phyloP scores from a whole-genome alignment of 805 yeast species.

The Henningerozyma blattae region DNA sequence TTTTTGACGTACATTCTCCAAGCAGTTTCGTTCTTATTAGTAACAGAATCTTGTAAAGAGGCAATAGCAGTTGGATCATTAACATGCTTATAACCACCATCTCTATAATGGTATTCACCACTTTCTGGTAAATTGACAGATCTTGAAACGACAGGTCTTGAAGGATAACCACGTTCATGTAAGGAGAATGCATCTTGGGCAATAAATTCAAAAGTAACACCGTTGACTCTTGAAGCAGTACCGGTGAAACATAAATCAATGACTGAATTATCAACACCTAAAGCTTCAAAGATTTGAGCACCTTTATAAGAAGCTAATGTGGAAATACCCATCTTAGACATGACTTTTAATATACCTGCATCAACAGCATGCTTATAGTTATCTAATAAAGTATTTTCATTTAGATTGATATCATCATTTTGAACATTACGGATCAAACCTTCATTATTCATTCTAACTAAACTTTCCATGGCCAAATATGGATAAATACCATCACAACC shows the following conservation, averaged over 20 bases:
- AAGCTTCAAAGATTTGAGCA: constrained; percentile 95
- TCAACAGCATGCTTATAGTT: constrained; percentile 82
- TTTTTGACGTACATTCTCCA: constrained; percentile 81
- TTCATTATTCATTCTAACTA: constrained; percentile 74
- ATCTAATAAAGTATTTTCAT: constrained; percentile 48
- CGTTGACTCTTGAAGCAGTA: constrained; percentile 93
- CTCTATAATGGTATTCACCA: constrained; percentile 98
- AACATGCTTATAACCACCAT: constrained; percentile 93
- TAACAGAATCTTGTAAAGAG: constrained; percentile 92
- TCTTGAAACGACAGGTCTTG: constrained; percentile 58
- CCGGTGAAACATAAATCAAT: constrained; percentile 94
- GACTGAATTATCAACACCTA: constrained; percentile 91
- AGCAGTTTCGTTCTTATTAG: constrained; percentile 89
- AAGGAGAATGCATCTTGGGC: constrained; percentile 94
- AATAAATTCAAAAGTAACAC: constrained; percentile 88
- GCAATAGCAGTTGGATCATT: constrained; percentile 95
- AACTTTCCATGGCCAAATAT: constrained; percentile 81
- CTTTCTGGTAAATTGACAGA: constrained; percentile 70
- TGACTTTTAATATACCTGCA: constrained; percentile 87
- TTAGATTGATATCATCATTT: constrained; percentile 25
- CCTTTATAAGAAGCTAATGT: constrained; percentile 98
- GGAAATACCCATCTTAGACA: constrained; percentile 99
- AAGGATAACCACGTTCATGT: constrained; percentile 87
- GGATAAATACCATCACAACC: constrained; percentile 97
- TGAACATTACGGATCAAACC: constrained; percentile 47